Percentiles rank a stretch among this genome's conserved stretches.
Evolutionary conservation across 805 yeast genomes (phyloP).

Genomic region (Myxozyma vanderwaltii): DNA sequence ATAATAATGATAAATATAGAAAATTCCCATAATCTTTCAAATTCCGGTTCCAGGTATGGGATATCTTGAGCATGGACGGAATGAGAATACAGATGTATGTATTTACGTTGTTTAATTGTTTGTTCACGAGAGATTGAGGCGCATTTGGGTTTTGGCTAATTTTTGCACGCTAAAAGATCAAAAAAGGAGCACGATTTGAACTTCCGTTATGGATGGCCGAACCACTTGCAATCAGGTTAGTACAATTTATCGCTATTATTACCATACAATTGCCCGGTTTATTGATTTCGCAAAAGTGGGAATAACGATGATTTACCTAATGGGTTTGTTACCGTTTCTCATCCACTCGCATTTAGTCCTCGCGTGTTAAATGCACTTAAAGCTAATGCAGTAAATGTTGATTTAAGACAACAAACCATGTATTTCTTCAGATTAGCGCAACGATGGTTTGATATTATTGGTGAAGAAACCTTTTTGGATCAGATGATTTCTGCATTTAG

Average conservation of each 20-base stretch:
- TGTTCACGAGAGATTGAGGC: no score
- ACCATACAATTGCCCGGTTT: slow-evolving; percentile 39
- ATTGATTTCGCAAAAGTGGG: slow-evolving; percentile 28
- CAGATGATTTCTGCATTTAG: slow-evolving; percentile 54
- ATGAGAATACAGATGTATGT: slow-evolving; percentile 23
- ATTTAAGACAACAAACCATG: slow-evolving; percentile 63
- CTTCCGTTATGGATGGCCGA: slow-evolving; percentile 90
- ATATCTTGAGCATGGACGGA: slow-evolving; percentile 54
- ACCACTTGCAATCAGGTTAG: slow-evolving; percentile 60
- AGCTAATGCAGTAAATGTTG: slow-evolving; percentile 66
- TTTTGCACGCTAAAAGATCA: slow-evolving; percentile 45
- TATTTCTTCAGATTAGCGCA: slow-evolving; percentile 70
- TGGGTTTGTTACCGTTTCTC: slow-evolving; percentile 61
- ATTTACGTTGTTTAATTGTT: background rate
- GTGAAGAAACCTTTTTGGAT: slow-evolving; percentile 62
- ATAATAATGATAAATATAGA: slow-evolving; percentile 47
- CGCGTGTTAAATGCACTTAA: slow-evolving; percentile 81
- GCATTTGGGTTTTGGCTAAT: no score
- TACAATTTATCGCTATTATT: slow-evolving; percentile 38
- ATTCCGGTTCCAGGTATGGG: slow-evolving; percentile 85
- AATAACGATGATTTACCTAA: slow-evolving; percentile 43
- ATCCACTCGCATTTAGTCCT: slow-evolving; percentile 67
- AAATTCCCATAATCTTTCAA: slow-evolving; percentile 77
- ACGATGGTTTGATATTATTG: slow-evolving; percentile 75
- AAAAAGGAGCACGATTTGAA: slow-evolving; percentile 65